Evolutionary conservation across 2,329 filamentous ascomycete genomes (phyloP), one percentile per base, ranked within the genome.

Genomic region (Epichloe gansuensis): DNA sequence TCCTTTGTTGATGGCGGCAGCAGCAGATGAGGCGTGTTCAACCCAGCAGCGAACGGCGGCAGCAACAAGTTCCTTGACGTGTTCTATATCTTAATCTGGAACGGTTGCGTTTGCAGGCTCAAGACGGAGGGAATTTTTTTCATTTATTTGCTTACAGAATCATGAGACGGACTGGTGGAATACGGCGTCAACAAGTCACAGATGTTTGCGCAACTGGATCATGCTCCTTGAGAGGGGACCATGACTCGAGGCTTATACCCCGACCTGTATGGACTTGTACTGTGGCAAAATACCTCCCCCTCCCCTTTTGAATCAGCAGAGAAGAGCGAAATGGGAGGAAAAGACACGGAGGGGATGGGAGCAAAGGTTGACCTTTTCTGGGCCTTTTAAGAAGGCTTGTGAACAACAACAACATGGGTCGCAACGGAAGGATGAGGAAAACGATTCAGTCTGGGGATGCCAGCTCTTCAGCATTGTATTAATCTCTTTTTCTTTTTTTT

Each of bases 401-500:
- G 31, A 25, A 47, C 45, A 38, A 13, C 1, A 25, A 47, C 45
- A 38, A 13, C 1, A 5, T 28, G 37, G 37, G 5, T 39, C 11
- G 37, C 15, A 13, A 39, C 12, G 54, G 54, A 55, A 54, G 52
- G 51, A 52, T 58, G 60, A 60, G 58, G 55, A 56, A 58, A 64
- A 61, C 53, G 57, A 58, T 28, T 62, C 58, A 56, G 57, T 51
- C 52, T 52, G 54, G 55, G 58, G 54, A 53, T 56, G 56, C 59
- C 58, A 59, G 62, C 66, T 68, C 63, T 69, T 71, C 63, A 69
- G 67, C 67, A 72, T 75, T 75, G 72, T 75, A 75, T 72, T 75
- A 74, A 68, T 69, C 67, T 67, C 69, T 63, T 65, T 65, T 66
- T 66, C 65, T 66, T 65, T 66, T 66, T 66, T 65, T 63, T 62